Percentiles rank a stretch among this genome's conserved stretches.
phyloP scores from a whole-genome alignment of 1,284 basidiomycete genomes.

The Cryptococcus sp. region DNA sequence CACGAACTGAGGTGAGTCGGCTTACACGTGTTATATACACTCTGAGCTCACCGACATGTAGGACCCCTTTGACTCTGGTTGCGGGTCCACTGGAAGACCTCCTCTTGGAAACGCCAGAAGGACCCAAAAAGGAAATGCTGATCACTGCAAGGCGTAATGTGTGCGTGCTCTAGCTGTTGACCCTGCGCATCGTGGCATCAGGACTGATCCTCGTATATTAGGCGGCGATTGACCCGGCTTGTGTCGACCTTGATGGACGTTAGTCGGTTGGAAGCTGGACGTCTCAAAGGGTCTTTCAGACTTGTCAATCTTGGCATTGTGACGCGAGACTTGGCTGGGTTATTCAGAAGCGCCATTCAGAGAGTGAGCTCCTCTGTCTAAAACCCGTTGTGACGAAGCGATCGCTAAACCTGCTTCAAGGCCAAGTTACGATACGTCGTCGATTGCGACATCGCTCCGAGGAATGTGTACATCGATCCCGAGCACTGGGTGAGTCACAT shows the following conservation, averaged over 20 bases:
- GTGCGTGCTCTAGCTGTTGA: conserved; percentile 5
- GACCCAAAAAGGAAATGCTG: conserved; percentile 44
- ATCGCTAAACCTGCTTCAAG: neutral
- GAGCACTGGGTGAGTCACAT: conserved; percentile 51
- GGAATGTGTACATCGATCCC: conserved; percentile 48
- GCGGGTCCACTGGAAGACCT: conserved; percentile 48
- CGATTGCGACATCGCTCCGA: conserved; percentile 45
- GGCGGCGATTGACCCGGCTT: conserved; percentile 42
- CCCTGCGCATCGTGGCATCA: neutral
- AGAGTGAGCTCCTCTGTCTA: conserved; percentile 12
- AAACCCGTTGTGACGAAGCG: neutral
- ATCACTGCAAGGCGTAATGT: conserved; percentile 49
- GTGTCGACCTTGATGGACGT: conserved; percentile 53
- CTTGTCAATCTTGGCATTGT: conserved; percentile 50
- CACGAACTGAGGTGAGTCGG: conserved; percentile 44
- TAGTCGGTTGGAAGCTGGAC: conserved; percentile 48
- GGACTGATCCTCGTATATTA: neutral
- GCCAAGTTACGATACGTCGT: conserved; percentile 47
- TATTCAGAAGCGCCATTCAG: conserved; percentile 50
- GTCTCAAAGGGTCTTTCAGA: conserved; percentile 48
- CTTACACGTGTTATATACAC: too few relatives aligned
- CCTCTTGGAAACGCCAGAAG: conserved; percentile 32
- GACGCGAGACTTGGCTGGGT: conserved; percentile 51
- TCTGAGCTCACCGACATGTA: neutral
- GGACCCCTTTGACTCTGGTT: conserved; percentile 54